A percentile compares a stretch with the other conserved stretches of the same genome.
Conservation (phyloP, 2,329 filamentous ascomycete species). For the Immersiporthe knoxdaviesiana region DNA sequence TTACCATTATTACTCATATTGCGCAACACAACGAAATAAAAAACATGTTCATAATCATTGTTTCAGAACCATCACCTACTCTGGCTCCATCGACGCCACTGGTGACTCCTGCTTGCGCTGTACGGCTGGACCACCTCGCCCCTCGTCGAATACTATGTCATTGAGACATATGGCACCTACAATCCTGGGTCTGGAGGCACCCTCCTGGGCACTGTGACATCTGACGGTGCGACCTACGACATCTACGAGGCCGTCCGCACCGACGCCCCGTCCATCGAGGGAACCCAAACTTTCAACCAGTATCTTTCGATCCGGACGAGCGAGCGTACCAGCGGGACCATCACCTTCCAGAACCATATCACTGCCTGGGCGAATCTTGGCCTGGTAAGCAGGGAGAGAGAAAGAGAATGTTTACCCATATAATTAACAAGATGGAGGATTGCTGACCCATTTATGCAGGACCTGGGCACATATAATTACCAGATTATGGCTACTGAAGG, state of each 20-base stretch:
- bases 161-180: constrained; percentile 35
- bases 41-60: no score
- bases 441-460: constrained; percentile 23
- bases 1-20: no score
- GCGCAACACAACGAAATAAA: no score
- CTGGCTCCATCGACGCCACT: constrained; percentile 13
- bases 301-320: constrained; percentile 47
- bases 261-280: constrained; percentile 44
- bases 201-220: constrained; percentile 30
- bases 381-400: constrained; percentile 30
- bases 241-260: constrained; percentile 33
- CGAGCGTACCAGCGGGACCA: constrained; percentile 49
- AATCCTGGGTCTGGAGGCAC: constrained; percentile 29
- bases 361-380: constrained; percentile 48
- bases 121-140: constrained; percentile 42
- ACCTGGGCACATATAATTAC: constrained; percentile 48
- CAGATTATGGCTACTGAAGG: constrained; percentile 51
- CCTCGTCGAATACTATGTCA: constrained; percentile 37
- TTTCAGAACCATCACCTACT: constrained; percentile 14
- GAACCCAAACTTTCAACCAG: constrained; percentile 47
- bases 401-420: background rate
- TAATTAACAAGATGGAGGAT: background rate
- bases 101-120: constrained; percentile 22
- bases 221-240: constrained; percentile 32
- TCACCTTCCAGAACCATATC: constrained; percentile 50